Conservation (phyloP, 2,329 filamentous ascomycete species). For the Sporothrix protearum region DNA sequence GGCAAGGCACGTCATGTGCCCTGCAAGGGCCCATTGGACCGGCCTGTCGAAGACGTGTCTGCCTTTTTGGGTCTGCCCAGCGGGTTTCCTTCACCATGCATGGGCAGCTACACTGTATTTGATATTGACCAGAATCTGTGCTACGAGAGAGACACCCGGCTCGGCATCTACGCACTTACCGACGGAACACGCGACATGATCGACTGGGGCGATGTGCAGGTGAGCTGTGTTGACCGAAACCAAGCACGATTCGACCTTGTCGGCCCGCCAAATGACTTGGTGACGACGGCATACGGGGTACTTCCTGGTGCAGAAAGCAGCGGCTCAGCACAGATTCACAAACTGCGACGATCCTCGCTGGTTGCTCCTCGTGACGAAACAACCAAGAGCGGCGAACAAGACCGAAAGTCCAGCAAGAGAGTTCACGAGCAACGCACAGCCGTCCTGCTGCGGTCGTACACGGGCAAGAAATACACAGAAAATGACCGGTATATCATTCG, state of each 20-base stretch:
- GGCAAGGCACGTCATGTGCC: slow-evolving; percentile 55
- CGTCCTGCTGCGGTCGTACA: slow-evolving; percentile 71
- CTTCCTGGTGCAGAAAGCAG: not conserved
- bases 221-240: slow-evolving; percentile 63
- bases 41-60: slow-evolving; percentile 57
- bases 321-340: not conserved
- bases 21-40: slow-evolving; percentile 63
- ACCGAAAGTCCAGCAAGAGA: not conserved
- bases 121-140: slow-evolving; percentile 61
- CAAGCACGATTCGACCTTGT: slow-evolving; percentile 56
- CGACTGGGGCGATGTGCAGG: slow-evolving; percentile 68
- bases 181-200: slow-evolving; percentile 60
- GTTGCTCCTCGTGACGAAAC: not conserved
- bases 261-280: slow-evolving; percentile 43
- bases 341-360: not conserved
- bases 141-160: slow-evolving; percentile 65
- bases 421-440: slow-evolving; percentile 58
- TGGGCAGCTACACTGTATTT: slow-evolving; percentile 61
- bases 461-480: slow-evolving; percentile 69
- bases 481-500: slow-evolving; percentile 78
- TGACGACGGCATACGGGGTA: slow-evolving; percentile 32
- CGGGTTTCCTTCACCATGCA: slow-evolving; percentile 56
- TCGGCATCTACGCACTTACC: slow-evolving; percentile 61
- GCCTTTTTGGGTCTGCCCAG: slow-evolving; percentile 60
- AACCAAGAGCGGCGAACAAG: not conserved